phyloP scores from a whole-genome alignment of 805 yeast species.

The Priceomyces castillae region DNA sequence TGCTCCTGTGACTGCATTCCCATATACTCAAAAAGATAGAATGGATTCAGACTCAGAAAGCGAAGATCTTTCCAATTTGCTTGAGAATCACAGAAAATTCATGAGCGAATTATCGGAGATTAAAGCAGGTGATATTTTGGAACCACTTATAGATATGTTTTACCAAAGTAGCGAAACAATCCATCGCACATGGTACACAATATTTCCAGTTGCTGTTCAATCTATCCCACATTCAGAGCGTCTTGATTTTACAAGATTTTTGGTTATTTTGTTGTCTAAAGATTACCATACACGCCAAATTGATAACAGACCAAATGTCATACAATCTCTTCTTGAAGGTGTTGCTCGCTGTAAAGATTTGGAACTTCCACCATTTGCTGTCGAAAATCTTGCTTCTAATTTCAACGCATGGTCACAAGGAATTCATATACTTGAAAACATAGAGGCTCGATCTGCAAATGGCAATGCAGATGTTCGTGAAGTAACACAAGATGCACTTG shows the following conservation, averaged over 20 bases:
- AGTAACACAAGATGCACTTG: slow-evolving; percentile 83
- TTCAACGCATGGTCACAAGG: slow-evolving; percentile 92
- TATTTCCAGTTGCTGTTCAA: slow-evolving; percentile 78
- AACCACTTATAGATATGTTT: slow-evolving; percentile 75
- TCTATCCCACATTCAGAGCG: slow-evolving; percentile 77
- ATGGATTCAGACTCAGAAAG: slow-evolving; percentile 28
- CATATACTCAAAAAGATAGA: slow-evolving; percentile 22
- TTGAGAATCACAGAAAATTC: slow-evolving; percentile 29
- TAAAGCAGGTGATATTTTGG: slow-evolving; percentile 59
- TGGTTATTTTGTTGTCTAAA: slow-evolving; percentile 76
- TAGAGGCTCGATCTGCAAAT: slow-evolving; percentile 52
- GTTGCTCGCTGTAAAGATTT: slow-evolving; percentile 68
- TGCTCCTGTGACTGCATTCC: slow-evolving; percentile 49
- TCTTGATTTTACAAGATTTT: slow-evolving; percentile 76
- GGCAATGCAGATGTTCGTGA: slow-evolving; percentile 77
- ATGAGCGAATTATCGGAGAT: slow-evolving; percentile 27
- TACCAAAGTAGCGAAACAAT: slow-evolving; percentile 79
- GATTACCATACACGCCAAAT: slow-evolving; percentile 93
- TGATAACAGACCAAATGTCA: slow-evolving; percentile 80
- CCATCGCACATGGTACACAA: slow-evolving; percentile 75
- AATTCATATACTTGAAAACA: slow-evolving; percentile 75
- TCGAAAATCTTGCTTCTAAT: slow-evolving; percentile 81
- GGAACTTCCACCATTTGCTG: slow-evolving; percentile 90
- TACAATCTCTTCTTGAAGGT: slow-evolving; percentile 81
- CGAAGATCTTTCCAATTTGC: slow-evolving; percentile 18